phyloP scores from a whole-genome alignment of 2,329 filamentous ascomycete genomes.

The Drechslerella dactyloides region DNA sequence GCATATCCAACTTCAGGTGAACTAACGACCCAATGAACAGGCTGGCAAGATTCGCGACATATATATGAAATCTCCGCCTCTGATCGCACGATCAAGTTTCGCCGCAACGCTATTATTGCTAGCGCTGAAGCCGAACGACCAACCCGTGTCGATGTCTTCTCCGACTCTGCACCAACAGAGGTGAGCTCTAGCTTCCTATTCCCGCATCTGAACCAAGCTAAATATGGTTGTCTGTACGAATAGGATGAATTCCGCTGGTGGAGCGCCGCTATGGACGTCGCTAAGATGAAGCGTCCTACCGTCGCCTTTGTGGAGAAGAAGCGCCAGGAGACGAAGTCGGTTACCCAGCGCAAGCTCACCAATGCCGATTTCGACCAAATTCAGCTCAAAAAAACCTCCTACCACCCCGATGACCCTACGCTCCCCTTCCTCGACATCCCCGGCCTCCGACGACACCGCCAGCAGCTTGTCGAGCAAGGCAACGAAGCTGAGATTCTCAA shows the following conservation, averaged over 20 bases:
- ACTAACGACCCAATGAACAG: too few relatives aligned
- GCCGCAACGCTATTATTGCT: constrained; percentile 43
- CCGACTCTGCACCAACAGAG: constrained; percentile 83
- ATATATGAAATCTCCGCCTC: constrained; percentile 36
- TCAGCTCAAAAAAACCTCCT: constrained; percentile 56
- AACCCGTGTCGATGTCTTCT: constrained; percentile 82
- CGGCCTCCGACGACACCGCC: constrained; percentile 60
- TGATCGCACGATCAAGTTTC: constrained; percentile 31
- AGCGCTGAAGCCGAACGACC: constrained; percentile 28
- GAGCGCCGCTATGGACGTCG: constrained; percentile 73
- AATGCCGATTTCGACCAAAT: constrained; percentile 53
- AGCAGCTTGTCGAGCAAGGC: constrained; percentile 72
- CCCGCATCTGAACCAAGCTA: constrained; percentile 52
- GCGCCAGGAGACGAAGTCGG: constrained; percentile 51
- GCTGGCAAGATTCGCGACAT: constrained; percentile 36
- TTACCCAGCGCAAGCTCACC: constrained; percentile 51
- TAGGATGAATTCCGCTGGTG: constrained; percentile 82
- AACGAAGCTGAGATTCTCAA: constrained; percentile 58
- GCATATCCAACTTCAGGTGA: neutral
- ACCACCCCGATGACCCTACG: constrained; percentile 36
- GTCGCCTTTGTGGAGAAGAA: constrained; percentile 52
- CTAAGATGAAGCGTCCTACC: constrained; percentile 71
- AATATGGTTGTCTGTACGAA: constrained; percentile 14
- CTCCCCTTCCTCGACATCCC: constrained; percentile 58
- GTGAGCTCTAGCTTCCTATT: constrained; percentile 60